A percentile compares a stretch with the other conserved stretches of the same genome.
These are phyloP conservation scores for Verticillium nubilum DNA, from an alignment of 2,329 filamentous ascomycete species.

Conservation along the genomic window DNA sequence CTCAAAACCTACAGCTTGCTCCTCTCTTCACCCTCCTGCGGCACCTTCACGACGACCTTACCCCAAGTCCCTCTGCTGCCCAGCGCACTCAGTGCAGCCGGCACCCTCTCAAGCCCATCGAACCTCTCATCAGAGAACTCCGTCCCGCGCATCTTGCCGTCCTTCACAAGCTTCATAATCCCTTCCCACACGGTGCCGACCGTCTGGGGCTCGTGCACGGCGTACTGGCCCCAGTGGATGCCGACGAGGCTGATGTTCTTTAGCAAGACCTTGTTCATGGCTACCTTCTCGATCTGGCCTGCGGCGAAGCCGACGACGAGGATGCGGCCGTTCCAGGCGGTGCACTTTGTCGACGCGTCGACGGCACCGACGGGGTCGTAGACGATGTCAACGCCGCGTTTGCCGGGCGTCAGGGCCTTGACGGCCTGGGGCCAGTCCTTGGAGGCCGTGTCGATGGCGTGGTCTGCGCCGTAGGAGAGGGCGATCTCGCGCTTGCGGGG, in stretches of 20 bases:
- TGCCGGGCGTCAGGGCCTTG: slow-evolving; percentile 69
- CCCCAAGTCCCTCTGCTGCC: slow-evolving; percentile 86
- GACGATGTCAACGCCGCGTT: slow-evolving; percentile 78
- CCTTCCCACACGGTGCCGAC: slow-evolving; percentile 75
- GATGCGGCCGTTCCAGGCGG: slow-evolving; percentile 86
- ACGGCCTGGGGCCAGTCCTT: slow-evolving; percentile 61
- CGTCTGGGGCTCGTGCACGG: slow-evolving; percentile 63
- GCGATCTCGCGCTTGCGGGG: slow-evolving; percentile 76
- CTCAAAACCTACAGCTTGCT: slow-evolving; percentile 43
- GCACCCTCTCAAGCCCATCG: slow-evolving; percentile 74
- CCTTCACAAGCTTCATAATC: slow-evolving; percentile 69
- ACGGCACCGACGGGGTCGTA: slow-evolving; percentile 93
- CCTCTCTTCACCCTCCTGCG: slow-evolving; percentile 57
- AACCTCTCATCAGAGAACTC: slow-evolving; percentile 79
- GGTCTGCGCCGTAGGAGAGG: slow-evolving; percentile 75
- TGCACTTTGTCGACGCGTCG: slow-evolving; percentile 83
- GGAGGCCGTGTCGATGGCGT: slow-evolving; percentile 71
- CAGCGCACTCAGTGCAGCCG: slow-evolving; percentile 69
- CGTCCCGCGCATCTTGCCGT: slow-evolving; percentile 76
- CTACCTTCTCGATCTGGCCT: slow-evolving; percentile 47
- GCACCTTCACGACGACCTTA: slow-evolving; percentile 87
- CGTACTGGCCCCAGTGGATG: slow-evolving; percentile 87
- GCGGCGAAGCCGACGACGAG: slow-evolving; percentile 87
- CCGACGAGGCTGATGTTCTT: slow-evolving; percentile 93
- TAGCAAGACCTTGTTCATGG: slow-evolving; percentile 84